Base-by-base conservation (phyloP, 805 yeast species). In the Crinitomyces ghanaensis region DNA sequence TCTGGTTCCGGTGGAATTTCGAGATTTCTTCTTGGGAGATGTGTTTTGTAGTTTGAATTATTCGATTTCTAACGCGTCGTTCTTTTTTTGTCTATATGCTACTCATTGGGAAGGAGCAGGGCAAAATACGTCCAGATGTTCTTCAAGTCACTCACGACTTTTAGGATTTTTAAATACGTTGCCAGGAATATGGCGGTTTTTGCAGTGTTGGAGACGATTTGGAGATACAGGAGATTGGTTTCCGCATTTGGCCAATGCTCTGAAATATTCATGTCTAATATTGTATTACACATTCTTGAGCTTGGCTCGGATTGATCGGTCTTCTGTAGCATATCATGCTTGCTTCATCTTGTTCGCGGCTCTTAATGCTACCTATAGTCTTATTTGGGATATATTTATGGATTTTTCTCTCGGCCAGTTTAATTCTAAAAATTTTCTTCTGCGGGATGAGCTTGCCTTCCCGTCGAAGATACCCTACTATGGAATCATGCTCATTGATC, bases 151-250 rank as follows among this genome's bases (percentile, higher is more conserved):
- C 41, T 85, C 95, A 1, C 67, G 79, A 36, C 45, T 67, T 2
- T 68, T 88, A 74, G 98, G 97, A 2, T 82, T 86, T 42, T 65
- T 88, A 43, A 67, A 85, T 20, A 67, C 93, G 6, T 53, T 91
- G 13, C 98, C 98, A 0, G 77, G 84, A 38, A 70, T 82, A 27
- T 84, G 94, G 85, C 79, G 98, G 59, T 72, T 81, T 37, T 51
- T 88, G 36, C 98, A 91, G 53, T 91, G 98, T 57, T 53, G 79
- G 21, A 64, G 98, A 46, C 93, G 98, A 68, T 91, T 68, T 53
- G 72, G 76, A 18, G 98, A 91, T 51, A 79, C 96, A 0, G 88
- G 93, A 2, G 95, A 86, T 49, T 78, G 86, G 81, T 91, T 91
- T 51, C 98, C 98, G 0, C 98, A 91, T 64, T 57, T 88, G 37